Evolutionary conservation across 345 rosid species (phyloP), one percentile per base, ranked within the genome.

Genomic region (Gossypium longicalyx): DNA sequence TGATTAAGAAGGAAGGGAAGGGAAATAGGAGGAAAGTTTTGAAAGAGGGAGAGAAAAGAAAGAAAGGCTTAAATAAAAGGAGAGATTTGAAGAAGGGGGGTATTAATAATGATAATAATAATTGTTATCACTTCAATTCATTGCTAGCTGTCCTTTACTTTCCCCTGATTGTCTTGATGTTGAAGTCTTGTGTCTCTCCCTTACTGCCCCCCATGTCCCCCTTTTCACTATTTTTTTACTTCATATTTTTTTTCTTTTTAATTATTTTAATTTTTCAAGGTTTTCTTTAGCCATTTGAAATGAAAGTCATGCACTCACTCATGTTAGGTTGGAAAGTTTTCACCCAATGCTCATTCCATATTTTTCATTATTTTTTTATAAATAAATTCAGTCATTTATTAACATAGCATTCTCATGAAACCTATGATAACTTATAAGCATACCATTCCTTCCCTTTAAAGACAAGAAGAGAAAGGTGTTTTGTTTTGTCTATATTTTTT

Each of bases 371-470:
- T 5, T 34, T 34, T 34, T 34, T 34, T 4, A 5, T 0, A 4
- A 29, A 0, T 29, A 4, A 29, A 29, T 29, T 29, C 34, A 29
- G 38, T 2, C 38, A 29, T 29, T 2, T 23, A 49, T 67, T 67
- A n/a, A 72, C 41, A 56, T 29, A 47, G 22, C 54, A 49, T 59
- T 52, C 34, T 9, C 7, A 25, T 63, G 11, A 53, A 73, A 47
- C 44, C 34, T 25, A 63, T 68, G 48, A 61, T 43, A 16, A 48
- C 16, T 57, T 57, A 10, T 57, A 20, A 57, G 48, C 68, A 27
- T 45, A 19, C 44, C 15, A 58, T 81, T 83, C 74, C 84, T 81
- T 86, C 52, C 71, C 85, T 82, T 83, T 76, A 48, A 86, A 86
- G 86, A 74, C 73, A 83, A 79, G 82, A 51, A 71, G 81, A 68